phyloP scores from a whole-genome alignment of 2,329 filamentous ascomycete species.

The Penicillium thymicola region DNA sequence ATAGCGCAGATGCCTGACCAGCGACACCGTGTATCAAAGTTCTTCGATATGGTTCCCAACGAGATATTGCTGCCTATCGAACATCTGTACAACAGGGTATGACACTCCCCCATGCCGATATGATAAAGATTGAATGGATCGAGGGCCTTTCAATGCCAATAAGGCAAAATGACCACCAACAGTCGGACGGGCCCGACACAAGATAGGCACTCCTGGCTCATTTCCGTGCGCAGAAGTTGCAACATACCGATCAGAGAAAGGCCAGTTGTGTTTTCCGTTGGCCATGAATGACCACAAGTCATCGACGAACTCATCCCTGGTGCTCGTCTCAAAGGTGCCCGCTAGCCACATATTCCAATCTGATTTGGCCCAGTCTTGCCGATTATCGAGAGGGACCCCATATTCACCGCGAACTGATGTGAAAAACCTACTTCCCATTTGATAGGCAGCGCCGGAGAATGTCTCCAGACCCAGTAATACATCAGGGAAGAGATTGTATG shows the following conservation, averaged over 20 bases:
- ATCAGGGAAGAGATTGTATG: slow-evolving; percentile 45
- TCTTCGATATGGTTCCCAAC: slow-evolving; percentile 14
- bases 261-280: slow-evolving; percentile 44
- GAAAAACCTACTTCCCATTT: slow-evolving; percentile 40
- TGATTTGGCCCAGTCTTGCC: slow-evolving; percentile 43
- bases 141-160: slow-evolving; percentile 37
- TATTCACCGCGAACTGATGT: slow-evolving; percentile 33
- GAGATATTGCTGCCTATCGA: not conserved
- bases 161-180: slow-evolving; percentile 45
- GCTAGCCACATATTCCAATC: slow-evolving; percentile 48
- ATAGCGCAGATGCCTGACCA: not conserved
- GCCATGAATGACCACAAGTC: slow-evolving; percentile 43
- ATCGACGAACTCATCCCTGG: slow-evolving; percentile 36
- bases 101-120: not conserved
- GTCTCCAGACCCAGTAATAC: slow-evolving; percentile 38
- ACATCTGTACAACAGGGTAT: not conserved
- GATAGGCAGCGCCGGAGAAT: slow-evolving; percentile 36
- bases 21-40: not conserved
- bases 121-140: slow-evolving; percentile 21
- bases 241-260: slow-evolving; percentile 45
- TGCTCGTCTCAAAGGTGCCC: slow-evolving; percentile 29
- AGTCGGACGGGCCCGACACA: slow-evolving; percentile 41
- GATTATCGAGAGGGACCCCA: slow-evolving; percentile 41
- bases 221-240: slow-evolving; percentile 32
- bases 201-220: slow-evolving; percentile 31